phyloP scores from a whole-genome alignment of 2,329 filamentous ascomycete species.

The Didymella sp. region DNA sequence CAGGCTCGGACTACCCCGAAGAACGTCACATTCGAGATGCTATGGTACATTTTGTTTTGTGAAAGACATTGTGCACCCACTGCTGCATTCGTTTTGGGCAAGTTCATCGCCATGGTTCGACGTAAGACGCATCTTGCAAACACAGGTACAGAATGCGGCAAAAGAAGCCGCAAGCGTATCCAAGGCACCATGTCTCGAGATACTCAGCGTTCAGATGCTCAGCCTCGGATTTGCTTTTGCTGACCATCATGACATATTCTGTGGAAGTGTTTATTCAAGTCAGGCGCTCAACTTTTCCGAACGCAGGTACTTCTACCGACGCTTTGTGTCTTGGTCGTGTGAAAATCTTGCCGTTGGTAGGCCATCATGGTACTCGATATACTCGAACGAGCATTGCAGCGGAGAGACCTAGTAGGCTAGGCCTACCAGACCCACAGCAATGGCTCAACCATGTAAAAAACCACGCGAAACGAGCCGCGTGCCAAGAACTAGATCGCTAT shows the following conservation, averaged over 20 bases:
- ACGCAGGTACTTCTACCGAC: conserved; percentile 23
- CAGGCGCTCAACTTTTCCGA: conserved; percentile 20
- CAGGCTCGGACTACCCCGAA: not conserved
- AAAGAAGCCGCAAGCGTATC: not conserved
- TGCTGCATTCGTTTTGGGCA: too few species aligned
- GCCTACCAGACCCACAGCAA: conserved; percentile 18
- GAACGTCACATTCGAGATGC: not conserved
- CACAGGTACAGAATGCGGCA: too few species aligned
- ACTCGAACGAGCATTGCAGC: conserved; percentile 5
- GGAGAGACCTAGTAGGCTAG: conserved; percentile 16
- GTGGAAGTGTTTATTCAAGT: conserved; percentile 14
- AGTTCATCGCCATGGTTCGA: not conserved
- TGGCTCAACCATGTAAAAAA: conserved; percentile 19
- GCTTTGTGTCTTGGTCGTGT: conserved; percentile 21
- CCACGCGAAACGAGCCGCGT: conserved; percentile 22
- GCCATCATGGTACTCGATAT: conserved; percentile 42
- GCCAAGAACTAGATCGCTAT: conserved; percentile 26
- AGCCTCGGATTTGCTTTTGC: not conserved
- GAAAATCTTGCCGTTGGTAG: conserved; percentile 29
- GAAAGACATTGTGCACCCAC: not conserved
- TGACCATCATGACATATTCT: conserved; percentile 18
- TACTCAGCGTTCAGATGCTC: not conserved
- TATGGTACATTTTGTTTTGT: not conserved
- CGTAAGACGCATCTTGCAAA: not conserved
- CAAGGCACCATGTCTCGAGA: not conserved